These are phyloP conservation scores for Tetrapisispora fleetii DNA, from an alignment of 805 yeast species.

Conservation along the genomic window DNA sequence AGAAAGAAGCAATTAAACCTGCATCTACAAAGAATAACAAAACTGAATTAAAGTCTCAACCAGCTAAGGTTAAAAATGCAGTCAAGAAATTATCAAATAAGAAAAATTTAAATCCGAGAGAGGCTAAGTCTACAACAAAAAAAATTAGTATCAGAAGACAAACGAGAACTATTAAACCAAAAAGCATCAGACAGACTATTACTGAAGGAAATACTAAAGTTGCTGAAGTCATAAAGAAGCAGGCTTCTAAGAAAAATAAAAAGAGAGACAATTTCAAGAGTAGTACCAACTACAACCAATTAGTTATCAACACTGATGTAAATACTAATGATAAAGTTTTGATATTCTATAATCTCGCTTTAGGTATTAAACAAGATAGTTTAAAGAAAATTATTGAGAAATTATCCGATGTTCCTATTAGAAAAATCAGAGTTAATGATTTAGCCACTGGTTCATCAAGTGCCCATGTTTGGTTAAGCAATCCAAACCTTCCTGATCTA, in stretches of 20 bases:
- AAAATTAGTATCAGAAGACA: background rate
- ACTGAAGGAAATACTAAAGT: background rate
- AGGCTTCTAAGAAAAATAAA: background rate
- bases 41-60: background rate
- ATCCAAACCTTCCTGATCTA: slow-evolving; percentile 21
- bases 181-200: background rate
- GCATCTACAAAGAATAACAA: background rate
- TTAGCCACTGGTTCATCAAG: slow-evolving; percentile 32
- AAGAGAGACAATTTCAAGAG: background rate
- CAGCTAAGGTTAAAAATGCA: background rate
- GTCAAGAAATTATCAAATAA: background rate
- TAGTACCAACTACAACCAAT: slow-evolving; percentile 4
- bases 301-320: slow-evolving; percentile 17
- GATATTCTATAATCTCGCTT: slow-evolving; percentile 17
- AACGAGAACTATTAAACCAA: background rate
- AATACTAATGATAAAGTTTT: slow-evolving; percentile 10
- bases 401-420: slow-evolving; percentile 12
- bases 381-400: slow-evolving; percentile 17
- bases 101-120: background rate
- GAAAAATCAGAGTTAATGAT: slow-evolving; percentile 25
- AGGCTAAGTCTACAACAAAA: background rate
- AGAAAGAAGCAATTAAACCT: background rate
- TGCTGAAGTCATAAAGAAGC: background rate
- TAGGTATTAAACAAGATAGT: slow-evolving; percentile 21
- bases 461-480: slow-evolving; percentile 30